Percentiles rank a stretch among this genome's conserved stretches.
Evolutionary conservation across 352 stramenopile genomes (phyloP).

Genomic region (Phytophthora constricta): DNA sequence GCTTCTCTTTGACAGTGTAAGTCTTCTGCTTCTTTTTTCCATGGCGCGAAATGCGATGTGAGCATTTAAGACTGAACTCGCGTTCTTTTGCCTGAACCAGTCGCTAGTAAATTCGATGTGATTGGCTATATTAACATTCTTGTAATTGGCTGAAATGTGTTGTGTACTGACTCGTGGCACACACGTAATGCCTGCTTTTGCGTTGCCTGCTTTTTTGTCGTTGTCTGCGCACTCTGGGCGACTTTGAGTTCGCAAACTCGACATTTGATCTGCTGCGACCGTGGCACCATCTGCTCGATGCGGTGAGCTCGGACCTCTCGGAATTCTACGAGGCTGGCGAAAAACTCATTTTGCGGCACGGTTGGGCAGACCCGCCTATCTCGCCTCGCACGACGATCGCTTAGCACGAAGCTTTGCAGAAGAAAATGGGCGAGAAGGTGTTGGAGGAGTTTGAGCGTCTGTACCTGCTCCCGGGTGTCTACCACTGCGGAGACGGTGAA

Average conservation of each 20-base stretch:
- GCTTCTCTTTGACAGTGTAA: too few relatives aligned
- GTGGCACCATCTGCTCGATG: constrained; percentile 44
- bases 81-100: too few relatives aligned
- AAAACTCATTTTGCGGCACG: constrained; percentile 57
- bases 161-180: too few relatives aligned
- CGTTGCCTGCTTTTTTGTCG: too few relatives aligned
- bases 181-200: too few relatives aligned
- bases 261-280: constrained; percentile 43
- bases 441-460: constrained; percentile 50
- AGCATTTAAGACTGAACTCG: too few relatives aligned
- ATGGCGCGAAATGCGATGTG: too few relatives aligned
- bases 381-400: constrained; percentile 54
- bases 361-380: constrained; percentile 57
- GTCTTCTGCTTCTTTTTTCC: too few relatives aligned
- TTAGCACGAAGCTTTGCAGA: constrained; percentile 47
- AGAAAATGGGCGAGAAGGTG: constrained; percentile 34
- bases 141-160: too few relatives aligned
- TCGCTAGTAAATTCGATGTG: too few relatives aligned
- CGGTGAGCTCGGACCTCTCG: constrained; percentile 46
- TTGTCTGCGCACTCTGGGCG: too few relatives aligned
- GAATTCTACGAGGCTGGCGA: constrained; percentile 42
- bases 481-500: constrained; percentile 50
- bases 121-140: too few relatives aligned
- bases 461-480: constrained; percentile 55
- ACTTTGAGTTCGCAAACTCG: constrained; percentile 46